Conservation (phyloP, 2,329 filamentous ascomycete genomes). For the Aspergillus eucalypticola region DNA sequence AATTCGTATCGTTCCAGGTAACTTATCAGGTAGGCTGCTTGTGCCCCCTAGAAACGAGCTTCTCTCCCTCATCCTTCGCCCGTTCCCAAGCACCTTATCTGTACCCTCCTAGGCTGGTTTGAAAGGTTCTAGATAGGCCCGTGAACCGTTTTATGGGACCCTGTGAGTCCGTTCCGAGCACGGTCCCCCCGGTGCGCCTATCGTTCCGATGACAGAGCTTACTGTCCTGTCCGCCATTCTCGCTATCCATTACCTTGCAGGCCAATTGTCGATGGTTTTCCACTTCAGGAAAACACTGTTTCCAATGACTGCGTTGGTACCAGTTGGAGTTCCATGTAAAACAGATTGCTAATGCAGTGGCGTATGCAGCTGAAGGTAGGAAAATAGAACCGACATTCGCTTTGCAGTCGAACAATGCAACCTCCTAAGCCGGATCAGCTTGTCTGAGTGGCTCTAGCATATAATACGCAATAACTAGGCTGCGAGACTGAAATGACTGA, state of each 20-base stretch:
- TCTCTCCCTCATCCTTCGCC: not conserved
- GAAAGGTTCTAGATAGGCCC: slow-evolving; percentile 1
- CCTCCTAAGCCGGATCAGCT: not conserved
- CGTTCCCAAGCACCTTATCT: slow-evolving; percentile 2
- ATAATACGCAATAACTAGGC: not conserved
- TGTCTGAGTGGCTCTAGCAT: not conserved
- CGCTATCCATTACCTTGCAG: not conserved
- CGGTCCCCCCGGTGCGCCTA: not conserved
- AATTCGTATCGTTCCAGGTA: not conserved
- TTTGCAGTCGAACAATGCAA: not conserved
- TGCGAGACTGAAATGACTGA: not conserved
- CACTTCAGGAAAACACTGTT: not conserved
- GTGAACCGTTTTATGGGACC: slow-evolving; percentile 8
- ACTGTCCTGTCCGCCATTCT: not conserved
- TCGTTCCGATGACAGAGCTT: not conserved
- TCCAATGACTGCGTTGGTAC: not conserved
- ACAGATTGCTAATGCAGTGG: not conserved
- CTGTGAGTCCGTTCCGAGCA: slow-evolving; percentile 1
- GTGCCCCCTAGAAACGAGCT: not conserved
- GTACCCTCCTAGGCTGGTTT: not conserved
- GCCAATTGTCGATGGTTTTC: not conserved
- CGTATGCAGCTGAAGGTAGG: not conserved
- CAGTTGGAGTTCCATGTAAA: too few relatives aligned
- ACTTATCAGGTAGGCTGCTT: not conserved
- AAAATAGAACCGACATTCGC: not conserved